Percentiles rank a stretch among this genome's conserved stretches.
These are phyloP conservation scores for Ceratobasidium sp. DNA, from an alignment of 1,284 basidiomycete genomes.

Conservation along the genomic window DNA sequence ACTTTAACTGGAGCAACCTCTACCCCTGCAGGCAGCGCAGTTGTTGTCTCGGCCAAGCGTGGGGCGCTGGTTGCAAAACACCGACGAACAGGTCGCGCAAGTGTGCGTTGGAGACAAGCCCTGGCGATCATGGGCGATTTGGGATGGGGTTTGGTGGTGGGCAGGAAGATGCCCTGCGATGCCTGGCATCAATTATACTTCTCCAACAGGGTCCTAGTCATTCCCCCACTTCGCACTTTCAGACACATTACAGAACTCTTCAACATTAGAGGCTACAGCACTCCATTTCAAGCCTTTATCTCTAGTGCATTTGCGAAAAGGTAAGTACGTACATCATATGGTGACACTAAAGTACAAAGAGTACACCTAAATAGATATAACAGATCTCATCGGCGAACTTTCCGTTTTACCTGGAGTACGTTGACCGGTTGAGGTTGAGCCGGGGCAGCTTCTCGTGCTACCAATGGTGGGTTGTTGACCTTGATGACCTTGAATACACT, in stretches of 20 bases:
- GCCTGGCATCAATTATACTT: constrained; percentile 31
- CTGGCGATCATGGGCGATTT: constrained; percentile 37
- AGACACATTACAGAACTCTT: neutral
- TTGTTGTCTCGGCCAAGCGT: constrained; percentile 18
- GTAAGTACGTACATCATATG: neutral
- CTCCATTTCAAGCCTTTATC: neutral
- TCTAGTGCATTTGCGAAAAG: neutral
- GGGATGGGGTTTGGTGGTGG: constrained; percentile 6
- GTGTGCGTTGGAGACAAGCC: constrained; percentile 23
- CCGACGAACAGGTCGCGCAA: constrained; percentile 20
- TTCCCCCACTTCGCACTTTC: too few species aligned
- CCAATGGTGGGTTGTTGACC: constrained; percentile 31
- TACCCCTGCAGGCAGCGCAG: constrained; percentile 38
- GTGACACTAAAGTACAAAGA: neutral
- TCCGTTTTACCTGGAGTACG: constrained; percentile 36
- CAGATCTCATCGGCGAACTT: constrained; percentile 18
- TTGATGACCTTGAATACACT: constrained; percentile 2
- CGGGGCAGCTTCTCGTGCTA: constrained; percentile 23
- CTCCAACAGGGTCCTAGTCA: constrained; percentile 37
- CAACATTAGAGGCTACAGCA: neutral
- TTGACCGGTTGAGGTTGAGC: constrained; percentile 18
- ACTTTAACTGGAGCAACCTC: constrained; percentile 49
- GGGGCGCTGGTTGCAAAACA: constrained; percentile 4
- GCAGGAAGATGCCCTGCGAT: constrained; percentile 19
- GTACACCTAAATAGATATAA: neutral